Percentiles rank a stretch among this genome's conserved stretches.
These are phyloP conservation scores for Pelargonium cotyledonis DNA, from an alignment of 441 rosid genomes.

Conservation along the genomic window DNA sequence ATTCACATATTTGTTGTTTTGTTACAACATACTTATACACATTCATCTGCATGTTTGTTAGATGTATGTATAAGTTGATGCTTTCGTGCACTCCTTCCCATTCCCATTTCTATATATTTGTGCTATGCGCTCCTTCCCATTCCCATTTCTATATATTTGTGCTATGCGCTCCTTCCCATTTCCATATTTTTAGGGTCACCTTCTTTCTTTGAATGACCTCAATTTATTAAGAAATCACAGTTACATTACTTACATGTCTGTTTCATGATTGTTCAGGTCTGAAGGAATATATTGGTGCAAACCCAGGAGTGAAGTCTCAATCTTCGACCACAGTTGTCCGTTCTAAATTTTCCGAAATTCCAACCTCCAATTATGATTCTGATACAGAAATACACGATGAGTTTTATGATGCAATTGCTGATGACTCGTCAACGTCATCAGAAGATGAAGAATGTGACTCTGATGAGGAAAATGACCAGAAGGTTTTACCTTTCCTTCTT, in stretches of 20 bases:
- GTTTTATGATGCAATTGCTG: conserved; percentile 75
- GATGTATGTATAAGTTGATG: neutral
- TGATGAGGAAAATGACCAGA: conserved; percentile 33
- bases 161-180: neutral
- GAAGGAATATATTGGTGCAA: conserved; percentile 91
- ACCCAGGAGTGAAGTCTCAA: conserved; percentile 64
- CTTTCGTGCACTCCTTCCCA: neutral
- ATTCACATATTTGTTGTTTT: neutral
- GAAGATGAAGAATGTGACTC: conserved; percentile 71
- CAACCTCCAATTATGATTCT: conserved; percentile 39
- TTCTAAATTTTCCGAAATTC: conserved; percentile 37
- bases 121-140: neutral
- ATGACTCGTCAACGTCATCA: conserved; percentile 39
- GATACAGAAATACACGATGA: conserved; percentile 63
- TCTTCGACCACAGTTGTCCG: conserved; percentile 42
- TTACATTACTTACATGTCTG: conserved; percentile 12
- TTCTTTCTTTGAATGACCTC: neutral
- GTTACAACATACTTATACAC: neutral
- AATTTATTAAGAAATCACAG: neutral
- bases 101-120: neutral
- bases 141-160: neutral
- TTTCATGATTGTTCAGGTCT: conserved; percentile 51
- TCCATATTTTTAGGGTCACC: neutral
- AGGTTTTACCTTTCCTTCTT: conserved; percentile 29
- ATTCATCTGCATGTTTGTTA: neutral